Evolutionary conservation across 441 rosid genomes (phyloP).

Genomic region (Kokia cookei): DNA sequence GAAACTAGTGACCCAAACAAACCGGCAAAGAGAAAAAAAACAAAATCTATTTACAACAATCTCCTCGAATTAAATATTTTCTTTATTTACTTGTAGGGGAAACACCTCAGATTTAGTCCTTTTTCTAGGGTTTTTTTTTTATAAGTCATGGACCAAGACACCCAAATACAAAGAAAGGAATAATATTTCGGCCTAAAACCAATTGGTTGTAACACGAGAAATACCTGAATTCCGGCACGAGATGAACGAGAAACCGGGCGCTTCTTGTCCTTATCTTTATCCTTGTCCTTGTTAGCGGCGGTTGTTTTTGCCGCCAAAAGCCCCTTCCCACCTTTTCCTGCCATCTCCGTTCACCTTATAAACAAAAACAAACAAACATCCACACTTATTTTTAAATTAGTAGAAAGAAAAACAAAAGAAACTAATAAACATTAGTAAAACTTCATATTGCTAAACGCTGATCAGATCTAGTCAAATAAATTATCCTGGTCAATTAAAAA

Average conservation of each 20-base stretch:
- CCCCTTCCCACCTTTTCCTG: conserved; percentile 98
- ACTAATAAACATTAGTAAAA: not conserved
- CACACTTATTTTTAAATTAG: not conserved
- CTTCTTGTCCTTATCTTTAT: conserved; percentile 77
- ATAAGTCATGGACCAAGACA: not conserved
- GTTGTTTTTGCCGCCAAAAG: conserved; percentile 79
- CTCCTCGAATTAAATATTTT: not conserved
- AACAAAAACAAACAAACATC: not conserved
- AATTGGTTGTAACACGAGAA: not conserved
- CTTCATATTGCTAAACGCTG: not conserved
- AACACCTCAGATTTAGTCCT: not conserved
- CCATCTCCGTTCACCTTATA: conserved; percentile 37
- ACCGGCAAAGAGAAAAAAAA: not conserved
- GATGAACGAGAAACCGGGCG: conserved; percentile 81
- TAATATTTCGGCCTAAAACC: not conserved
- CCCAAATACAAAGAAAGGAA: not conserved
- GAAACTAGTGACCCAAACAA: not conserved
- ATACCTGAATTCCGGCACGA: conserved; percentile 93
- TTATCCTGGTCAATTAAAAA: not conserved
- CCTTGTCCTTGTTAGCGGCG: conserved; percentile 68
- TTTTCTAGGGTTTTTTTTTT: not conserved
- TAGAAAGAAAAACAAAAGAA: not conserved
- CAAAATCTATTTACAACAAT: not conserved
- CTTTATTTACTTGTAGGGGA: not conserved
- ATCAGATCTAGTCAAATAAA: not conserved